Evolutionary conservation across 345 rosid genomes (phyloP), one percentile per base, ranked within the genome.

Genomic region (Chamaenerion angustifolium): DNA sequence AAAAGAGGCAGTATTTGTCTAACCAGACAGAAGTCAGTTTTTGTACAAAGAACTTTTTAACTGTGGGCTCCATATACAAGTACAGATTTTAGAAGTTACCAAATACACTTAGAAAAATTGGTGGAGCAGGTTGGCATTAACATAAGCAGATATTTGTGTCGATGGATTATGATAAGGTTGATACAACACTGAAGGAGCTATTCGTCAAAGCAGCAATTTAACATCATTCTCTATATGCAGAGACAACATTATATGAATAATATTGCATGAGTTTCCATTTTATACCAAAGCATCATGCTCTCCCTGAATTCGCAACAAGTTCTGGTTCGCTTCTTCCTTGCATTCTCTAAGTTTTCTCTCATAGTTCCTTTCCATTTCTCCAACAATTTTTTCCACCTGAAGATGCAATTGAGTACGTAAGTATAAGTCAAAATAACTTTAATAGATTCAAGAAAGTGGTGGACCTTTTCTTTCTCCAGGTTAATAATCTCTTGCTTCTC

Each of bases 211-310:
- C 37, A 31, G 25, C 58, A 40, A 4, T 3, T 10, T n/a, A n/a
- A 55, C 44, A 45, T 18, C 21, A 65, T 46, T 0, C 46, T 16
- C 46, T 16, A 14, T 53, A 41, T 48, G n/a, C 31, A 17, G 48
- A 21, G 44, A 31, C 25, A 50, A 35, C 23, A 31, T 25, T 0
- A 9, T 55, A 17, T 60, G 47, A 41, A 55, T 27, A 56, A 65
- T 45, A 40, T 57, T 51, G 52, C 55, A 59, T 49, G 42, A 58
- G 62, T 50, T 63, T 64, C 13, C 31, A 49, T 17, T 46, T 43
- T 67, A 61, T 77, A 81, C 97, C 53, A 67, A 50, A 65, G 86
- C 68, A 66, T 85, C 76, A 67, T 83, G 81, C 57, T 81, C 95
- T 65, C 76, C 77, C 68, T 81, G 74, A 53, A 72, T 4, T 31